phyloP scores from a whole-genome alignment of 495 filamentous ascomycete species.

The Echria macrotheca region DNA sequence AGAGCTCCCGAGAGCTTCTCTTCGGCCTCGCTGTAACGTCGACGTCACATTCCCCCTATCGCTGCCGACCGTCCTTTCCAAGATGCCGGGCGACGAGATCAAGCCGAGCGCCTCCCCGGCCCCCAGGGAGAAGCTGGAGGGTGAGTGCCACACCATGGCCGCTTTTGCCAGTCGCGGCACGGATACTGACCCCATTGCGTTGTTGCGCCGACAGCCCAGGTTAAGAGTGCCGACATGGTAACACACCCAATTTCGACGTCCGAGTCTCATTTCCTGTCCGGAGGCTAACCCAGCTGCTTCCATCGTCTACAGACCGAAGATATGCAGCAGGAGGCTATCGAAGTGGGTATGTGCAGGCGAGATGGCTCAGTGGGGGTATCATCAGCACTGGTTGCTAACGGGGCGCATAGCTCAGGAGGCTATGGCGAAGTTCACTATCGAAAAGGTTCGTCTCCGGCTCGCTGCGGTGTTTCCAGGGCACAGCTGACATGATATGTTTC shows the following conservation, averaged over 20 bases:
- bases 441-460: conserved; percentile 69
- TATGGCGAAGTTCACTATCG: conserved; percentile 86
- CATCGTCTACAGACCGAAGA: conserved; percentile 71
- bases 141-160: conserved; percentile 13
- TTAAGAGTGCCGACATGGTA: conserved; percentile 99
- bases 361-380: neutral
- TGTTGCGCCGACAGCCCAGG: conserved; percentile 56
- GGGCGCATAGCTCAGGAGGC: conserved; percentile 73
- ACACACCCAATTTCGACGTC: conserved; percentile 10
- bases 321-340: conserved; percentile 91
- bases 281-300: conserved; percentile 21
- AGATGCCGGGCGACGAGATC: conserved; percentile 25
- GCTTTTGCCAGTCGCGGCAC: neutral
- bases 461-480: too few relatives aligned
- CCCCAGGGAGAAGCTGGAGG: conserved; percentile 36
- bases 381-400: neutral
- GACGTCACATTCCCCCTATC: neutral
- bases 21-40: too few relatives aligned
- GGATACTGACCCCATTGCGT: conserved; percentile 8
- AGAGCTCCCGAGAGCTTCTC: too few relatives aligned
- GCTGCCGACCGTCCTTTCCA: too few relatives aligned
- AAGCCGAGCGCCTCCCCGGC: conserved; percentile 26
- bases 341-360: conserved; percentile 67
- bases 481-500: conserved; percentile 9
- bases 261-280: neutral